These are phyloP conservation scores for Salvia miltiorrhiza DNA, from an alignment of 257 asterid genomes.

Conservation along the genomic window DNA sequence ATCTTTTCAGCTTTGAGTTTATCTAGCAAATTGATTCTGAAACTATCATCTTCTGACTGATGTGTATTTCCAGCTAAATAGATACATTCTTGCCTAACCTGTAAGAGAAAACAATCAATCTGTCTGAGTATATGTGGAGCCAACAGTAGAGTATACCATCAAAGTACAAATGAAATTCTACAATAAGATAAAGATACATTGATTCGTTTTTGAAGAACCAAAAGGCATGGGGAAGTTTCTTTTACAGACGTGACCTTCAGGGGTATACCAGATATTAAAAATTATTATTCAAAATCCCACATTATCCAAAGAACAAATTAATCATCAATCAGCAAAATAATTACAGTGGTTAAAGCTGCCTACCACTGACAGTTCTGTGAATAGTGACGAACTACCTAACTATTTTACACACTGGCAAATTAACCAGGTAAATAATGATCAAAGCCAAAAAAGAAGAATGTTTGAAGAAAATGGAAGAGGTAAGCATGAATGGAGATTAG, in stretches of 20 bases:
- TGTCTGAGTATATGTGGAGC: slow-evolving; percentile 8
- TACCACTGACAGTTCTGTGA: not conserved
- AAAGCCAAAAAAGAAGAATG: not conserved
- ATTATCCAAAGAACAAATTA: not conserved
- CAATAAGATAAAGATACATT: not conserved
- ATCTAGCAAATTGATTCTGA: slow-evolving; percentile 44
- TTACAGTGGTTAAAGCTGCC: not conserved
- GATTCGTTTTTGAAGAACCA: not conserved
- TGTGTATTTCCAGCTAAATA: slow-evolving; percentile 64
- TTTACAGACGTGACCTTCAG: no score
- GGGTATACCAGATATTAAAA: not conserved
- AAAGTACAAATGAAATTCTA: not conserved
- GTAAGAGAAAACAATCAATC: slow-evolving; percentile 21
- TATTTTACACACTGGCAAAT: not conserved
- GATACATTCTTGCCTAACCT: slow-evolving; percentile 67
- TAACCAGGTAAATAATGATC: not conserved
- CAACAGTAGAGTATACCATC: not conserved
- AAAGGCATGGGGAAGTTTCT: not conserved
- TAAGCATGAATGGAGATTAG: not conserved
- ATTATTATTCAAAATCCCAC: not conserved
- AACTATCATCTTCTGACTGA: slow-evolving; percentile 42
- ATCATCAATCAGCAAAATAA: not conserved
- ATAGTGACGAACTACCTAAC: not conserved
- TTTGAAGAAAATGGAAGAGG: not conserved
- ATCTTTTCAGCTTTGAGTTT: slow-evolving; percentile 54